Base-by-base conservation (phyloP, 2,329 filamentous ascomycete genomes). In the Chrysosporium queenslandicum region DNA sequence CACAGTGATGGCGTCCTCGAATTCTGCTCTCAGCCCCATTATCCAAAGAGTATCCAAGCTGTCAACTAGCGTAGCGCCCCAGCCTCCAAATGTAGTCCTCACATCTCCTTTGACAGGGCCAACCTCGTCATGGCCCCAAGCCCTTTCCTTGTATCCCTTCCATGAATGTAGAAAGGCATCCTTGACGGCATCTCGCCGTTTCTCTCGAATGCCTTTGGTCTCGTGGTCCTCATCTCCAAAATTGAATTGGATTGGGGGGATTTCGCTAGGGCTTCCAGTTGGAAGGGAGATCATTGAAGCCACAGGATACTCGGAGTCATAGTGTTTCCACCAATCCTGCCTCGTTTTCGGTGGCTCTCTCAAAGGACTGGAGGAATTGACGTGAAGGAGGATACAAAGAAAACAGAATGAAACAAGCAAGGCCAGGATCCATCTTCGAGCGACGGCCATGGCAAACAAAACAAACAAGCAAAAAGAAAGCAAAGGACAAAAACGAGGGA, bases 21-120 rank as follows among this genome's bases (percentile, higher is more conserved):
- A 82, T 30, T 83, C 80, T 1, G 74, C 68, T 32, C 72, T 66
- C 41, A 82, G 64, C 6, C 67, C 79, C 79, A 83, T 81, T 42
- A 84, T 82, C 71, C 74, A 77, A 2, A 83, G 72, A 0, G 79
- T 81, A 55, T 83, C 80, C 46, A 84, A 69, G 11, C 36, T 68
- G 59, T 84, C 81, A 21, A 83, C 74, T 46, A 83, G 63, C 0
- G 79, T 81, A 2, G 79, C 80, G 0, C 72, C 78, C 73, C 77
- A 80, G 20, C 82, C 82, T 12, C 78, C 79, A 66, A 83, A 84
- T 29, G 78, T 76, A 58, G 83, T 75, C 40, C 74, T 74, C 46
- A 65, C 69, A 1, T 64, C 60, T 7, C 74, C 79, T 14, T 74
- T 74, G 7, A 85, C 59, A 3, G 82, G 82, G 27, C 71, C 71